Evolutionary conservation across 768 basidiomycete species (phyloP).

Genomic region (Mycena belliarum): DNA sequence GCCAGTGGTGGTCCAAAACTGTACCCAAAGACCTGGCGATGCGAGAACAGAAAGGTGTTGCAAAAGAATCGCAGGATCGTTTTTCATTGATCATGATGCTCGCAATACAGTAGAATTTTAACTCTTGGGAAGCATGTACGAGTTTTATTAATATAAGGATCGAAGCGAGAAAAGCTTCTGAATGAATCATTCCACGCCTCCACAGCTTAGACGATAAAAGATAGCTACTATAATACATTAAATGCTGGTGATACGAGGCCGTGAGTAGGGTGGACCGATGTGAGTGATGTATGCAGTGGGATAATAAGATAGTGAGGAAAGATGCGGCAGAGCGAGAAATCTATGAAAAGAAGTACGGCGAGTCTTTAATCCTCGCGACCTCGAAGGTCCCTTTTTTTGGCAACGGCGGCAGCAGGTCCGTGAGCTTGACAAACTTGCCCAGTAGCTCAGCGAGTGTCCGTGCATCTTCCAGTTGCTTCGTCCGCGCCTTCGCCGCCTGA

Average conservation of each 20-base stretch:
- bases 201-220: no score
- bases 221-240: conserved; percentile 20
- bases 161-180: neutral
- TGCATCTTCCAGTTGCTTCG: neutral
- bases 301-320: conserved; percentile 6
- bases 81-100: no score
- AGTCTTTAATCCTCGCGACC: conserved; percentile 78
- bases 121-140: no score
- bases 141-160: neutral
- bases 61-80: no score
- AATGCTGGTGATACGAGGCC: conserved; percentile 16
- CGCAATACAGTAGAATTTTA: no score
- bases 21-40: no score
- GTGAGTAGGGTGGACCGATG: conserved; percentile 11
- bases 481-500: neutral
- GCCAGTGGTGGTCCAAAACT: no score
- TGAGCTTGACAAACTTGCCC: conserved; percentile 73
- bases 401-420: conserved; percentile 75
- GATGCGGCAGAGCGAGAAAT: conserved; percentile 4
- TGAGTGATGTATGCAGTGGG: conserved; percentile 19
- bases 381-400: conserved; percentile 87
- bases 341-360: conserved; percentile 94
- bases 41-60: no score
- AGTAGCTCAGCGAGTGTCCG: conserved; percentile 9
- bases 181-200: conserved; percentile 16